Conservation (phyloP, 2,329 filamentous ascomycete species). For the Mycosphaerella sp. region DNA sequence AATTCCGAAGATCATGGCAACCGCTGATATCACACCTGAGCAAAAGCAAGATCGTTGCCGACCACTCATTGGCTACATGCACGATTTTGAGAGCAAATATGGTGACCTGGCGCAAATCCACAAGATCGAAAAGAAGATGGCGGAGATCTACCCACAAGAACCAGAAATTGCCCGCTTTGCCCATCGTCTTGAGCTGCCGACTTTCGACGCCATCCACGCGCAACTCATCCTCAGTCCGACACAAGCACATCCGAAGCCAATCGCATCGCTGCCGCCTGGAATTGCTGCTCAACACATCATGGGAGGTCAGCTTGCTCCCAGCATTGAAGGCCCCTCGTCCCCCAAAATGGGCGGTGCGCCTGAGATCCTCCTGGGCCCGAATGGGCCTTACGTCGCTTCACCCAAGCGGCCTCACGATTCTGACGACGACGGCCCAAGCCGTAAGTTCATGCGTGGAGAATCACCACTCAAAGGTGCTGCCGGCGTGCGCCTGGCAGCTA, state of each 20-base stretch:
- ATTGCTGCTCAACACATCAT: slow-evolving; percentile 7
- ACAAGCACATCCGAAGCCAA: slow-evolving; percentile 56
- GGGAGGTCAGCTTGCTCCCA: slow-evolving; percentile 5
- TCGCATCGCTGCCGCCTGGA: slow-evolving; percentile 14
- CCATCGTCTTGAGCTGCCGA: slow-evolving; percentile 60
- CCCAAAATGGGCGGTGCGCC: slow-evolving; percentile 14
- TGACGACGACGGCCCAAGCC: slow-evolving; percentile 67
- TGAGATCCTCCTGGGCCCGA: slow-evolving; percentile 29
- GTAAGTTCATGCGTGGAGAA: slow-evolving; percentile 81
- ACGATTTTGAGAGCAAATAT: slow-evolving; percentile 90
- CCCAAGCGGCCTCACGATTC: slow-evolving; percentile 44
- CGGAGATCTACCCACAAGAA: slow-evolving; percentile 4
- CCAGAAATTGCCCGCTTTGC: slow-evolving; percentile 52
- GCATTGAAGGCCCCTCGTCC: slow-evolving; percentile 10
- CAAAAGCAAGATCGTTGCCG: slow-evolving; percentile 57
- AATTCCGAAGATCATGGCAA: slow-evolving; percentile 61
- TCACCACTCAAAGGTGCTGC: slow-evolving; percentile 90
- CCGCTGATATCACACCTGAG: slow-evolving; percentile 57
- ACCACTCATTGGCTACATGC: slow-evolving; percentile 82
- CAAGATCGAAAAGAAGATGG: slow-evolving; percentile 88
- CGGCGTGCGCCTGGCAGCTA: slow-evolving; percentile 58
- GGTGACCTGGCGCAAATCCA: slow-evolving; percentile 86
- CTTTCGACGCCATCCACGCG: slow-evolving; percentile 76
- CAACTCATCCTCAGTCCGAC: slow-evolving; percentile 77
- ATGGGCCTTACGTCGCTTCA: slow-evolving; percentile 35